Evolutionary conservation across 176 grass and related monocot genomes (phyloP), one percentile per base, ranked within the genome.

Genomic region (Oryza meridionalis): DNA sequence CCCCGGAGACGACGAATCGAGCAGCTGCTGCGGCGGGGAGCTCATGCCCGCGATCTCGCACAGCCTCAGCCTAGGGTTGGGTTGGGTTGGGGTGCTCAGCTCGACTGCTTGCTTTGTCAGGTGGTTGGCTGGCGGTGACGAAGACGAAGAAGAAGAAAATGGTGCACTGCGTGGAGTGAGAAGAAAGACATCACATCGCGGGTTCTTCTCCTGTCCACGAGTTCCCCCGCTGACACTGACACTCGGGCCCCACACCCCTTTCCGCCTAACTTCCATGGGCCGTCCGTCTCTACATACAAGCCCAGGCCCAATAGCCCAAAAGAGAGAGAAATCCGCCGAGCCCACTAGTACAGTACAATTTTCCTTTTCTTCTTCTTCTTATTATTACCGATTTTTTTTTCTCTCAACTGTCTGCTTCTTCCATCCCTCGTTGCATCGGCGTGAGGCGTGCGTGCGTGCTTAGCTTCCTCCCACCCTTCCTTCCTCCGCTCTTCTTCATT

Each of bases 161-260:
- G 37, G 33, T 35, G 33, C 29, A 2, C 29, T 31, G 2, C 33
- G 33, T 35, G 33, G 33, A 35, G 29, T 31, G 29, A 31, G 33
- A 35, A 35, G 33, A 35, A 35, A 35, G 33, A 35, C 33, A 35
- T 35, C 33, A 14, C 45, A 14, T 58, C 68, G 59, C 38, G 61
- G 8, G 2, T 17, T 8, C 49, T 3, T 2, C 25, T 78, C 83
- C 85, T 76, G 85, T 31, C 85, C 85, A 86, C 85, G 65, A 86
- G 70, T 76, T 81, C 24, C 27, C 14, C 27, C 14, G 1, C 51
- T 38, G 7, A 51, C 58, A 4, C 84, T 86, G 76, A 65, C 76
- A 10, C 1, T 1, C 29, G 0, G 55, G 84, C 13, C 67, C 84
- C 75, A 63, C 49, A 10, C 8, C 10, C 63, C 3, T 4, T 12